Base-by-base conservation (phyloP, 2,329 filamentous ascomycete genomes). In the Trichoderma simmonsii region DNA sequence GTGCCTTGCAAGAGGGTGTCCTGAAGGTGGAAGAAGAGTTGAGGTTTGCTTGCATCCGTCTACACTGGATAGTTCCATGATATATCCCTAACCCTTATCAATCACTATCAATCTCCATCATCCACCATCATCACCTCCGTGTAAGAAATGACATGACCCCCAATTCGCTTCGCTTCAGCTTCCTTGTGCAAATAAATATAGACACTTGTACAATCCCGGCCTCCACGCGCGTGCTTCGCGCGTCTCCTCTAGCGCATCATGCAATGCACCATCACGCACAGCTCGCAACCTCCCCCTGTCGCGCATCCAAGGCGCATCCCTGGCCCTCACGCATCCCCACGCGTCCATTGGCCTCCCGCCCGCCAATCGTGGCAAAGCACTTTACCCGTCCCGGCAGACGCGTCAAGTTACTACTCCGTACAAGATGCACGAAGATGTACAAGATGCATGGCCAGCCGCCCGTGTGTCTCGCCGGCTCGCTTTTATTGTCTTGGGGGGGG, bases 251-350 rank as follows among this genome's bases (percentile, higher is more conserved):
- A 24, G 28, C 62, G 43, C 43, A 6, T 15, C 28, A n/a, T 67
- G 43, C 64, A 51, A 51, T 51, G 43, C 63, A 34, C 18, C 63
- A 54, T 56, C 63, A 66, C 48, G 26, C 8, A 66, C 63, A 48
- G 32, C 57, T 60, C 18, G 18, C 57, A 60, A 56, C 62, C 39
- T 51, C 56, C 62, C 62, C 62, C 15, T 56, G 57, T 51, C 66
- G 28, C 66, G 66, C 66, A 54, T 61, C 66, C 60, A 7, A 21
- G 66, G 66, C 66, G 65, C 54, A 59, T 68, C 65, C 65, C 26
- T 59, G 51, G 54, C 51, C 9, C 26, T 26, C 59, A 59, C 69
- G 69, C 59, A 64, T 71, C 69, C 61, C 69, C 61, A 71, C 69
- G 69, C 69, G 69, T 65, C 61, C 11, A 65, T 71, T 65, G 69